A percentile compares a stretch with the other conserved stretches of the same genome.
Evolutionary conservation across 2,329 filamentous ascomycete species (phyloP).

Genomic region (Epichloe sp.): DNA sequence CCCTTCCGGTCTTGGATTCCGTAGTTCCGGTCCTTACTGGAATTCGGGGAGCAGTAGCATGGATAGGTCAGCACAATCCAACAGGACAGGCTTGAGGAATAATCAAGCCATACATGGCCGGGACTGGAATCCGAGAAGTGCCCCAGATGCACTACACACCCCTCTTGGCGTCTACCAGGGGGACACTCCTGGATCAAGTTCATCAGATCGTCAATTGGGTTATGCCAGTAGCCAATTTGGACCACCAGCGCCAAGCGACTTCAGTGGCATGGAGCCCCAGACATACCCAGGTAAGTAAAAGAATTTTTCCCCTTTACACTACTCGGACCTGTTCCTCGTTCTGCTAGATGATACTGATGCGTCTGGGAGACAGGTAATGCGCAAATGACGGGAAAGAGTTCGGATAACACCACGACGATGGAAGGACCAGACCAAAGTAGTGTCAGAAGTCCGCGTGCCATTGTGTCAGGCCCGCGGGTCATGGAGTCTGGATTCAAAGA

Average conservation of each 20-base stretch:
- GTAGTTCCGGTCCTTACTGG: slow-evolving; percentile 1
- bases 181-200: slow-evolving; percentile 14
- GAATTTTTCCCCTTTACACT: background rate
- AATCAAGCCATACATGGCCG: background rate
- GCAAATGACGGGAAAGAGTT: slow-evolving; percentile 21
- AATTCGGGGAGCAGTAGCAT: background rate
- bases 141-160: background rate
- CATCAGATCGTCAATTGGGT: slow-evolving; percentile 31
- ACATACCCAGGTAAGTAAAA: slow-evolving; percentile 36
- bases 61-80: background rate
- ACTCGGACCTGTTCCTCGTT: background rate
- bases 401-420: slow-evolving; percentile 28
- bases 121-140: slow-evolving; percentile 2
- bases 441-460: slow-evolving; percentile 37
- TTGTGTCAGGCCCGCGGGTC: slow-evolving; percentile 31
- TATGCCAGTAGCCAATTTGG: slow-evolving; percentile 19
- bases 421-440: slow-evolving; percentile 27
- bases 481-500: slow-evolving; percentile 24
- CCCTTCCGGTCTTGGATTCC: slow-evolving; percentile 23
- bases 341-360: background rate
- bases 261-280: slow-evolving; percentile 35
- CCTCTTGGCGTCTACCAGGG: background rate
- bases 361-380: background rate
- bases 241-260: slow-evolving; percentile 18
- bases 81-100: background rate